Percentiles rank a stretch among this genome's conserved stretches.
Conservation (phyloP, 1,284 basidiomycete genomes). For the Apiotrichum porosum region DNA sequence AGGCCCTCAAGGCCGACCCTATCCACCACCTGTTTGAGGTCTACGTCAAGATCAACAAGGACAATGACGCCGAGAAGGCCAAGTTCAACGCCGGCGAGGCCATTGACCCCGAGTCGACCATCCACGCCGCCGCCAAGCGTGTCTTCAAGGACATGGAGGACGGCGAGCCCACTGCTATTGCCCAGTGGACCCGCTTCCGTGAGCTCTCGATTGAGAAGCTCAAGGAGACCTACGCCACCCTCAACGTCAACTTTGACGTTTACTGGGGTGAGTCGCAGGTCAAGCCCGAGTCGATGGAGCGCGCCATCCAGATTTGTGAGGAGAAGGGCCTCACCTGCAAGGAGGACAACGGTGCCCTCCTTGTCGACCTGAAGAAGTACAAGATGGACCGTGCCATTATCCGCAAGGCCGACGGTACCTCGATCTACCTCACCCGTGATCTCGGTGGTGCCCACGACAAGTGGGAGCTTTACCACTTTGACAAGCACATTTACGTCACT, state of each 20-base stretch:
- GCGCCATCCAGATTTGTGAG: slow-evolving; percentile 55
- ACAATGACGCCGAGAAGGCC: slow-evolving; percentile 56
- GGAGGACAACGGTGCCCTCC: slow-evolving; percentile 65
- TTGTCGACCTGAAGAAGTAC: slow-evolving; percentile 79
- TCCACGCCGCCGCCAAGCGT: slow-evolving; percentile 76
- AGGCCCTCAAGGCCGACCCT: slow-evolving; percentile 76
- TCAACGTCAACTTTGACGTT: slow-evolving; percentile 90
- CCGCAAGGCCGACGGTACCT: slow-evolving; percentile 90
- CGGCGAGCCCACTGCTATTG: slow-evolving; percentile 72
- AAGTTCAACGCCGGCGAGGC: slow-evolving; percentile 48
- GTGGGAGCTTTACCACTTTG: slow-evolving; percentile 85
- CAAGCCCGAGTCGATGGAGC: slow-evolving; percentile 68
- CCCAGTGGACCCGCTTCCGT: slow-evolving; percentile 90
- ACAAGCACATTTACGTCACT: slow-evolving; percentile 98
- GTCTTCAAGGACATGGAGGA: slow-evolving; percentile 98
- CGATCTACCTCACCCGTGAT: slow-evolving; percentile 97
- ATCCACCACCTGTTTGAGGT: slow-evolving; percentile 93
- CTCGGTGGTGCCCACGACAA: slow-evolving; percentile 91
- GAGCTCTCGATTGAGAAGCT: slow-evolving; percentile 89
- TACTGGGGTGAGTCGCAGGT: slow-evolving; percentile 94
- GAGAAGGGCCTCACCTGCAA: slow-evolving; percentile 54
- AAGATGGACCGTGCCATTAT: slow-evolving; percentile 89
- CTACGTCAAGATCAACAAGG: slow-evolving; percentile 90
- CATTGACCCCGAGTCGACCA: slow-evolving; percentile 32
- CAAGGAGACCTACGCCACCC: slow-evolving; percentile 77